Percentiles rank a stretch among this genome's conserved stretches.
Conservation (phyloP, 2,329 filamentous ascomycete genomes). For the Pseudogymnoascus sp. region DNA sequence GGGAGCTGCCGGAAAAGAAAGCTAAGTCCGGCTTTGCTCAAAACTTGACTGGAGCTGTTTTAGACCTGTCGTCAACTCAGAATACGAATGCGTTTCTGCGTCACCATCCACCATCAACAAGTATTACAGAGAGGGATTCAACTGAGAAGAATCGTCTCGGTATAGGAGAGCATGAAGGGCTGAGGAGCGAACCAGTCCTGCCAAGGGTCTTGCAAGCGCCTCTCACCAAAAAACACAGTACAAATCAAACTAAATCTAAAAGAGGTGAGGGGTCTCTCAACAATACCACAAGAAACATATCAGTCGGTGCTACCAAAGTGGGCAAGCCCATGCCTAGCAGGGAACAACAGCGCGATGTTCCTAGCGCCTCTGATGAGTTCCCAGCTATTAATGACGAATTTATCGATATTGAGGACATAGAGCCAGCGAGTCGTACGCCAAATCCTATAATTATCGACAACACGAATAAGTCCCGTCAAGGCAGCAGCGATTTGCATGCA, state of each 20-base stretch:
- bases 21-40: slow-evolving; percentile 37
- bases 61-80: slow-evolving; percentile 34
- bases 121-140: neutral
- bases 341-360: neutral
- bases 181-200: neutral
- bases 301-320: neutral
- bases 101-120: neutral
- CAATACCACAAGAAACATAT: neutral
- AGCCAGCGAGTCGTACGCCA: neutral
- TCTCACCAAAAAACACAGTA: neutral
- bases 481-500: neutral
- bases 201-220: neutral
- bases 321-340: neutral
- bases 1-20: neutral
- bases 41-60: slow-evolving; percentile 41
- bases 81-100: neutral
- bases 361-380: neutral
- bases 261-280: neutral
- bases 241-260: neutral
- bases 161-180: neutral
- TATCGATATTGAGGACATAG: slow-evolving; percentile 6
- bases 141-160: neutral
- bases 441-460: neutral
- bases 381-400: neutral
- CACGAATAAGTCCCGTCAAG: neutral